A percentile compares a stretch with the other conserved stretches of the same genome.
phyloP scores from a whole-genome alignment of 164 flowering plant genomes.

The Berberis vulgaris region DNA sequence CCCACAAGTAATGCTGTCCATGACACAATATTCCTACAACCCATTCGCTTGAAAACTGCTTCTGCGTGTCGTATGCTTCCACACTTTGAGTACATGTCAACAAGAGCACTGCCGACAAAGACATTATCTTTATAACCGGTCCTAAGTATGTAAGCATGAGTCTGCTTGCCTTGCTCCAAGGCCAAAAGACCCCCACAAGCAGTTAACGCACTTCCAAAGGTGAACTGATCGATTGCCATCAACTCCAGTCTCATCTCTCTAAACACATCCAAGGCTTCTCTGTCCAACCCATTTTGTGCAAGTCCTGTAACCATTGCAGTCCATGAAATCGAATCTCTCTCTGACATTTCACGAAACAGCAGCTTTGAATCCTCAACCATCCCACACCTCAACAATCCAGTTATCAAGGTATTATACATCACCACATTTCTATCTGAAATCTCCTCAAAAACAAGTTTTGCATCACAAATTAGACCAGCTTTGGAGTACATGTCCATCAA shows the following conservation, averaged over 20 bases:
- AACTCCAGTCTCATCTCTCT: slow-evolving; percentile 53
- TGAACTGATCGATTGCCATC: slow-evolving; percentile 57
- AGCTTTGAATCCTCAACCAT: slow-evolving; percentile 27
- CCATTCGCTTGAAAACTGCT: slow-evolving; percentile 51
- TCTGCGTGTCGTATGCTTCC: slow-evolving; percentile 48
- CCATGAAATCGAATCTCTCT: slow-evolving; percentile 69
- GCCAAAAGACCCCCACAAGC: slow-evolving; percentile 66
- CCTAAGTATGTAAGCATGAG: slow-evolving; percentile 52
- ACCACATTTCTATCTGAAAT: slow-evolving; percentile 37
- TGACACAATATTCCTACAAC: slow-evolving; percentile 52
- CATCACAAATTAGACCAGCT: slow-evolving; percentile 29
- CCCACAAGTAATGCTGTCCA: slow-evolving; percentile 93
- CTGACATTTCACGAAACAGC: slow-evolving; percentile 37
- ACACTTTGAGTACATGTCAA: slow-evolving; percentile 85
- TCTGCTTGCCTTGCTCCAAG: slow-evolving; percentile 55
- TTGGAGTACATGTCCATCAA: slow-evolving; percentile 25
- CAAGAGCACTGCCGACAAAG: slow-evolving; percentile 78
- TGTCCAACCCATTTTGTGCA: slow-evolving; percentile 45
- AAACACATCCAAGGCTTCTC: slow-evolving; percentile 46
- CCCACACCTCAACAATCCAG: slow-evolving; percentile 33
- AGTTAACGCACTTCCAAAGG: slow-evolving; percentile 70
- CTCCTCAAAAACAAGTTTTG: slow-evolving; percentile 36
- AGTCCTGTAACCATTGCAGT: slow-evolving; percentile 76
- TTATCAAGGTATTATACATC: slow-evolving; percentile 44
- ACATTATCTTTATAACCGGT: slow-evolving; percentile 40